These are phyloP conservation scores for Arxiozyma telluris DNA, from an alignment of 1,139 yeast species.

Conservation along the genomic window DNA sequence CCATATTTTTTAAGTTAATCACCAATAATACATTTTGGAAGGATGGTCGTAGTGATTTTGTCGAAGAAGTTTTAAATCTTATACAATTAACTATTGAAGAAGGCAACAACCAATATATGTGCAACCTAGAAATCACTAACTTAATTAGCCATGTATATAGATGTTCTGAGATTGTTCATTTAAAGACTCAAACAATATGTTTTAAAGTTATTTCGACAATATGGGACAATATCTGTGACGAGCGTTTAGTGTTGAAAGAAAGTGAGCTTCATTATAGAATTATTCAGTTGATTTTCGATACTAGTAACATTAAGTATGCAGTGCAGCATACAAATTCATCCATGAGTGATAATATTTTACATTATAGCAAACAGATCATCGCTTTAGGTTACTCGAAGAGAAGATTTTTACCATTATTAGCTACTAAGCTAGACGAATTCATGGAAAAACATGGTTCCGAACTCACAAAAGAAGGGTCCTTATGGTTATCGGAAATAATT, in stretches of 20 bases:
- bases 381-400: slow-evolving; percentile 50
- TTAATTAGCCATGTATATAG: not conserved
- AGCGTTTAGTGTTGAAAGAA: slow-evolving; percentile 58
- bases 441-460: not conserved
- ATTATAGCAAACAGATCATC: slow-evolving; percentile 4
- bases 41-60: slow-evolving; percentile 5
- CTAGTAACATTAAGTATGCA: slow-evolving; percentile 37
- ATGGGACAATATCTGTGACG: slow-evolving; percentile 54
- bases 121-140: slow-evolving; percentile 20
- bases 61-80: slow-evolving; percentile 10
- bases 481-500: slow-evolving; percentile 49
- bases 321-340: not conserved
- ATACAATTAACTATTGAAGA: slow-evolving; percentile 11
- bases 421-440: slow-evolving; percentile 27
- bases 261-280: slow-evolving; percentile 50
- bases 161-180: not conserved
- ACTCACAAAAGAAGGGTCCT: not conserved
- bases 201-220: slow-evolving; percentile 35
- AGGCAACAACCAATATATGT: slow-evolving; percentile 24
- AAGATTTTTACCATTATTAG: slow-evolving; percentile 54
- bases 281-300: slow-evolving; percentile 39
- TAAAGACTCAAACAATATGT: not conserved
- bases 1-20: slow-evolving; percentile 6
- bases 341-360: not conserved
- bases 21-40: not conserved